Conservation (phyloP, 2,329 filamentous ascomycete species). For the Orbilia quercus region DNA sequence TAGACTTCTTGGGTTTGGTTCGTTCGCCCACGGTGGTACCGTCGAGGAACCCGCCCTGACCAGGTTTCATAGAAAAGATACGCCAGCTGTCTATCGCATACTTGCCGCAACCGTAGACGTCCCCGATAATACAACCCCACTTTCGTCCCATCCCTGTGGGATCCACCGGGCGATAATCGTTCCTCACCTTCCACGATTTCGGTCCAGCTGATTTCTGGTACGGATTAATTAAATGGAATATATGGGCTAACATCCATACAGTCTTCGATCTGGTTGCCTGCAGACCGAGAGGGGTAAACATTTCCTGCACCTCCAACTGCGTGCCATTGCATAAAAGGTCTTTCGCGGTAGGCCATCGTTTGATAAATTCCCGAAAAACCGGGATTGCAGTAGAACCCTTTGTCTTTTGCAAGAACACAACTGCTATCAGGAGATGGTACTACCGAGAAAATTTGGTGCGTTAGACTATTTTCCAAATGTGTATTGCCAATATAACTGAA, state of each 20-base stretch:
- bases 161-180: conserved; percentile 39
- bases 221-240: conserved; percentile 26
- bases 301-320: conserved; percentile 20
- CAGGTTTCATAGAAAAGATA: conserved; percentile 54
- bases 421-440: conserved; percentile 53
- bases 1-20: conserved; percentile 14
- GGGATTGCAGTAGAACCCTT: conserved; percentile 48
- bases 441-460: conserved; percentile 27
- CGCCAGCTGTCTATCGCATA: conserved; percentile 56
- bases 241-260: conserved; percentile 46
- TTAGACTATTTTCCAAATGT: conserved; percentile 27
- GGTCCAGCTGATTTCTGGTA: conserved; percentile 23
- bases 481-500: conserved; percentile 19
- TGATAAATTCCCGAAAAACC: conserved; percentile 49
- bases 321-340: conserved; percentile 35
- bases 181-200: conserved; percentile 27
- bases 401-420: conserved; percentile 51
- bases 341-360: conserved; percentile 38
- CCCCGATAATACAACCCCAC: conserved; percentile 52
- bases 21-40: conserved; percentile 31
- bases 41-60: conserved; percentile 47
- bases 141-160: conserved; percentile 36
- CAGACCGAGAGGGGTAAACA: conserved; percentile 43
- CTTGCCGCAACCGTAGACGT: conserved; percentile 40
- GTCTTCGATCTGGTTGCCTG: conserved; percentile 41